A percentile compares a stretch with the other conserved stretches of the same genome.
Evolutionary conservation across 2,329 filamentous ascomycete species (phyloP).

Genomic region (Bisporella sp.): DNA sequence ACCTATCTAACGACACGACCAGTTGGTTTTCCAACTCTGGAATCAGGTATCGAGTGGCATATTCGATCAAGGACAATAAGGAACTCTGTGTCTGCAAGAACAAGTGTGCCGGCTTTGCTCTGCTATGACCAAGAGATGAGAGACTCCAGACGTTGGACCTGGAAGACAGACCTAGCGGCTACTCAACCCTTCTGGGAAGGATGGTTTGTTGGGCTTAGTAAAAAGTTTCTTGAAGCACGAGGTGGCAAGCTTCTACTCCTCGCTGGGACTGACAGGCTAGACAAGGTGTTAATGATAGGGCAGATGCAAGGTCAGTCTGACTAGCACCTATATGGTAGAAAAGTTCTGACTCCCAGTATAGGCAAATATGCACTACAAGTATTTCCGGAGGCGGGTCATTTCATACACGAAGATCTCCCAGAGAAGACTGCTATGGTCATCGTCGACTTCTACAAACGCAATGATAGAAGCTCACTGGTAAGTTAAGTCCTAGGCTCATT

Average conservation of each 20-base stretch:
- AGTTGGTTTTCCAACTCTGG: conserved; percentile 65
- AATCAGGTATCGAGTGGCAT: conserved; percentile 89
- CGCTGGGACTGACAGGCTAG: conserved; percentile 82
- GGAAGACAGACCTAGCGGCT: conserved; percentile 75
- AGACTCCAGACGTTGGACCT: conserved; percentile 50
- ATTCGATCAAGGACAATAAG: conserved; percentile 80
- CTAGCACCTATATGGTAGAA: neutral
- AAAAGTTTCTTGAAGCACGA: conserved; percentile 74
- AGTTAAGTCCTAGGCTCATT: neutral
- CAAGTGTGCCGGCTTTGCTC: conserved; percentile 78
- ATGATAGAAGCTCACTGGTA: conserved; percentile 78
- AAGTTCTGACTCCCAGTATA: conserved; percentile 22
- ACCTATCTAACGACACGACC: conserved; percentile 82
- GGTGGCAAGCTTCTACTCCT: conserved; percentile 81
- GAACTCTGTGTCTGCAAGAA: conserved; percentile 74
- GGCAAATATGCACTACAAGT: conserved; percentile 95
- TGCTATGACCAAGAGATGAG: conserved; percentile 36
- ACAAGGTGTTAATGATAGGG: conserved; percentile 89
- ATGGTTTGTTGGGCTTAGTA: conserved; percentile 85
- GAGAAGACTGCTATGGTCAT: conserved; percentile 80
- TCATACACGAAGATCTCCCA: conserved; percentile 91
- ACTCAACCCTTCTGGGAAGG: conserved; percentile 91
- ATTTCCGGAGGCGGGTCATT: conserved; percentile 91
- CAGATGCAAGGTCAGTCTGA: conserved; percentile 78
- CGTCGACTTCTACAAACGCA: conserved; percentile 86